Evolutionary conservation across 352 stramenopile species (phyloP).

Genomic region (Phytopythium helicoides): DNA sequence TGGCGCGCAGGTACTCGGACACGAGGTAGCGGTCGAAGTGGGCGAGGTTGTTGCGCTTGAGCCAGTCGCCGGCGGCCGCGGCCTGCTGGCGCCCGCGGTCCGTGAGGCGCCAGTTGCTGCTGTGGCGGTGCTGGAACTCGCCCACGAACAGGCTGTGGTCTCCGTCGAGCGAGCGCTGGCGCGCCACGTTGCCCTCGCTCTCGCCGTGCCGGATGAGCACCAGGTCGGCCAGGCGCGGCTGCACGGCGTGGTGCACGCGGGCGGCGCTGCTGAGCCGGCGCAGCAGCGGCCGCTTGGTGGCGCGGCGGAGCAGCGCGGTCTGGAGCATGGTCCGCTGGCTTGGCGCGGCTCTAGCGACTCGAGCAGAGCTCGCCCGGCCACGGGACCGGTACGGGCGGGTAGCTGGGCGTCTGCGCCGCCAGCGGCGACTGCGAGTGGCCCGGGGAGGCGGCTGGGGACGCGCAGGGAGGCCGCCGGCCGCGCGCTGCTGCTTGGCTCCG

Average conservation of each 20-base stretch:
- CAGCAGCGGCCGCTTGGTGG: constrained; percentile 8
- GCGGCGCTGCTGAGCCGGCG: constrained; percentile 7
- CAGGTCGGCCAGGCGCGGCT: constrained; percentile 69
- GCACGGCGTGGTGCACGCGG: constrained; percentile 22
- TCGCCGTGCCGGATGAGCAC: constrained; percentile 89
- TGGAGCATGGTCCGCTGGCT: constrained; percentile 15
- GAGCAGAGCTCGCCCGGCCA: no score
- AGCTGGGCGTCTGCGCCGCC: not conserved
- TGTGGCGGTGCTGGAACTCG: constrained; percentile 89
- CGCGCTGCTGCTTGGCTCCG: no score
- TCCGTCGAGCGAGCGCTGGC: constrained; percentile 75
- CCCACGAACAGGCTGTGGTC: constrained; percentile 85
- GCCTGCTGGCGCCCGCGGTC: constrained; percentile 78
- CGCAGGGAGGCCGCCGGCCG: no score
- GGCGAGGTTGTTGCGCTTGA: constrained; percentile 71
- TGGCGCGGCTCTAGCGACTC: no score
- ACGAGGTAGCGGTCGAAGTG: constrained; percentile 86
- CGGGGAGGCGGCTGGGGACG: no score
- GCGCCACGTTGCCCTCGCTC: constrained; percentile 87
- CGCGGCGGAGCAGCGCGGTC: constrained; percentile 6
- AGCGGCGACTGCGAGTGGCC: not conserved
- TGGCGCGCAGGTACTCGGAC: constrained; percentile 84
- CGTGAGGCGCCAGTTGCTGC: constrained; percentile 85
- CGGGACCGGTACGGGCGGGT: not conserved
- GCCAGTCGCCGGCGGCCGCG: constrained; percentile 73